phyloP scores from a whole-genome alignment of 148 eudicot genomes.

The Amaranthus palmeri region DNA sequence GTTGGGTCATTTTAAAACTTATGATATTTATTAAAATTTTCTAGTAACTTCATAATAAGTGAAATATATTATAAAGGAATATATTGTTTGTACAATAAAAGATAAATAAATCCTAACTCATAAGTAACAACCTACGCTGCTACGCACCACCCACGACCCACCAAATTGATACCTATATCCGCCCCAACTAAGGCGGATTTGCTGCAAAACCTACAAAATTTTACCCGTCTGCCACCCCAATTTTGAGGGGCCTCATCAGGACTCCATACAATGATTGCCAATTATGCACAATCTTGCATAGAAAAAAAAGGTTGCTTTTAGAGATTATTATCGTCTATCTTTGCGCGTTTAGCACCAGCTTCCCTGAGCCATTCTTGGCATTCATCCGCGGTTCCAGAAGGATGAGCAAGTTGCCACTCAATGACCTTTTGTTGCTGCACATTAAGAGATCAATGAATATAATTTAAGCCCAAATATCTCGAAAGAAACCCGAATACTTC shows the following conservation, averaged over 20 bases:
- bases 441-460: background rate
- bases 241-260: background rate
- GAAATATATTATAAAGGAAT: no score
- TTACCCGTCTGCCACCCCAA: no score
- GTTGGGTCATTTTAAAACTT: no score
- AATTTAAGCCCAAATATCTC: background rate
- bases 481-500: background rate
- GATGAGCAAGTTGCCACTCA: slow-evolving; percentile 87
- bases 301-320: background rate
- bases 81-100: no score
- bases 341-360: slow-evolving; percentile 62
- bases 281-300: background rate
- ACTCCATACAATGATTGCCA: background rate
- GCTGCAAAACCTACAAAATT: no score
- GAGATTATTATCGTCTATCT: slow-evolving; percentile 32
- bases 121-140: no score
- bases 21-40: no score
- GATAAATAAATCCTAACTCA: no score
- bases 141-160: no score
- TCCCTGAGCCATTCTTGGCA: slow-evolving; percentile 82
- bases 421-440: slow-evolving; percentile 74
- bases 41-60: no score
- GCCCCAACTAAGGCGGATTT: no score
- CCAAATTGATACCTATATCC: no score
- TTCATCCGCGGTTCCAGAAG: slow-evolving; percentile 57